These are phyloP conservation scores for Perilla frutescens DNA, from an alignment of 257 asterid species.

Conservation along the genomic window DNA sequence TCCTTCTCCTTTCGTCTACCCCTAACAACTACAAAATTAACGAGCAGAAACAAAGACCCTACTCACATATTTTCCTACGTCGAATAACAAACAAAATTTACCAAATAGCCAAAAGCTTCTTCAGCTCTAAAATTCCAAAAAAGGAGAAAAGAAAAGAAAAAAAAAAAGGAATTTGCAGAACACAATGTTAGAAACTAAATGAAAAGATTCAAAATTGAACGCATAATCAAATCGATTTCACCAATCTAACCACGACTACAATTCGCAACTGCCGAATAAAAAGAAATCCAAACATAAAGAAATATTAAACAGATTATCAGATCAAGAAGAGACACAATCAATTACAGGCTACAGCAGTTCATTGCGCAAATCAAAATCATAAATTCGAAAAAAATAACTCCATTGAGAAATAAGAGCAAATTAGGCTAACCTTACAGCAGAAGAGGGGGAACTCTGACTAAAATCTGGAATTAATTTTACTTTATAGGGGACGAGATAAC, in stretches of 20 bases:
- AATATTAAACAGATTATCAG: conserved; percentile 9
- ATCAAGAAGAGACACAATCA: neutral
- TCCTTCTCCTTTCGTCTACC: neutral
- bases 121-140: neutral
- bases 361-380: neutral
- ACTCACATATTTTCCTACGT: neutral
- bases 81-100: neutral
- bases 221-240: conserved; percentile 18
- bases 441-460: conserved; percentile 12
- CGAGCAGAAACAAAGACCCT: neutral
- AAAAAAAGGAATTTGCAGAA: neutral
- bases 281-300: conserved; percentile 1
- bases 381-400: neutral
- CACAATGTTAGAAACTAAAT: neutral
- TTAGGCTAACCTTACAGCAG: conserved; percentile 38
- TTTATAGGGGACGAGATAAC: neutral
- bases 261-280: conserved; percentile 12
- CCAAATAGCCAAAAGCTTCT: conserved; percentile 6
- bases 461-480: neutral
- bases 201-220: neutral
- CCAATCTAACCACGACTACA: neutral
- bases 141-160: too few relatives aligned
- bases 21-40: too few relatives aligned
- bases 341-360: neutral
- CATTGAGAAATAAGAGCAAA: neutral